Conservation (phyloP, 306 rosid genomes). For the Glycine tomentella region DNA sequence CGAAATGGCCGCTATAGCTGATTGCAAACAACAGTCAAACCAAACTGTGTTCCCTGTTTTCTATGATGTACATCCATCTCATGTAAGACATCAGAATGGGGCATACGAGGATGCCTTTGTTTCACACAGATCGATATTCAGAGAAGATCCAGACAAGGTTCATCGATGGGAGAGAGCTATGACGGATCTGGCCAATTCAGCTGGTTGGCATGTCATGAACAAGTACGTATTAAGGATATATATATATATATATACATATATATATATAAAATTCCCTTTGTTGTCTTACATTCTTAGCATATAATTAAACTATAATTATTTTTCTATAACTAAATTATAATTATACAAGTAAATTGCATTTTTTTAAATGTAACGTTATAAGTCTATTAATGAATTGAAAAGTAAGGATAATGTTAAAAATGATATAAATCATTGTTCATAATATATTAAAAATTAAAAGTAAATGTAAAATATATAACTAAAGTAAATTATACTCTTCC, state of each 20-base stretch:
- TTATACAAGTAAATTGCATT: too few relatives aligned
- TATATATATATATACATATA: background rate
- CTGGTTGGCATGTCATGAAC: constrained; percentile 20
- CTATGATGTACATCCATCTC: background rate
- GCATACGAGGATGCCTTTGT: background rate
- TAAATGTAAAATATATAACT: too few relatives aligned
- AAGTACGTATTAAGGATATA: too few relatives aligned
- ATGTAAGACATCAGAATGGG: constrained; percentile 2
- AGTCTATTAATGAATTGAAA: too few relatives aligned
- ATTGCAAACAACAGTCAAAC: background rate
- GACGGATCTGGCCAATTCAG: background rate
- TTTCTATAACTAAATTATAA: too few relatives aligned
- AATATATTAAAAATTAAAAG: too few relatives aligned
- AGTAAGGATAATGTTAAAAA: too few relatives aligned
- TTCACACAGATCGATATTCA: background rate
- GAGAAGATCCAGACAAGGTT: background rate
- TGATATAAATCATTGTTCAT: too few relatives aligned
- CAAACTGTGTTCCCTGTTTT: constrained; percentile 25
- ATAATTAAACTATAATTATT: too few relatives aligned
- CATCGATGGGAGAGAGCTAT: constrained; percentile 3
- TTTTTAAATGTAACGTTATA: too few relatives aligned
- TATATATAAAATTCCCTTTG: background rate
- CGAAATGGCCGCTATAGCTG: constrained; percentile 29
- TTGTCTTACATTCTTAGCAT: background rate
- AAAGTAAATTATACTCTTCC: too few relatives aligned